A percentile compares a stretch with the other conserved stretches of the same genome.
Conservation (phyloP, 495 filamentous ascomycete genomes). For the Aspergillus kassunensis region DNA sequence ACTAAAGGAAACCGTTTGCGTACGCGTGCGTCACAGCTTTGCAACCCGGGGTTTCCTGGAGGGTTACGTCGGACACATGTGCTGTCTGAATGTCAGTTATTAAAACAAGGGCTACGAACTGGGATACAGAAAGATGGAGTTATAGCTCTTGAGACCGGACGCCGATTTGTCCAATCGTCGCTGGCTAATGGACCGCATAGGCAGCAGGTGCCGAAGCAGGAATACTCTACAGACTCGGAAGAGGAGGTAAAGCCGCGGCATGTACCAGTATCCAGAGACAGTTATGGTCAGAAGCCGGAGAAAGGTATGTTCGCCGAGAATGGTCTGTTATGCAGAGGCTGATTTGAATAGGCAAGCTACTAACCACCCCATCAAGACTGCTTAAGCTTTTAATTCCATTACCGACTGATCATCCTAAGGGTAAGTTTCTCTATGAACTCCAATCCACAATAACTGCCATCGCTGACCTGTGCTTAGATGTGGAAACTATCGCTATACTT, state of each 20-base stretch:
- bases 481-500: conserved; percentile 82
- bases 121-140: neutral
- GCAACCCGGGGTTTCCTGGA: neutral
- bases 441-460: too few relatives aligned
- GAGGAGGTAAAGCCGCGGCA: neutral
- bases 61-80: neutral
- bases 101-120: neutral
- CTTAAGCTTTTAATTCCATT: conserved; percentile 87
- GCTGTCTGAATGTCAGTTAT: neutral
- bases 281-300: conserved; percentile 50
- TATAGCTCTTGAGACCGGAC: neutral
- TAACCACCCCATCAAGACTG: conserved; percentile 84
- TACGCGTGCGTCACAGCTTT: neutral
- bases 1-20: neutral
- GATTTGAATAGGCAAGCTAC: conserved; percentile 63
- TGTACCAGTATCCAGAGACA: neutral
- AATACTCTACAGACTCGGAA: neutral
- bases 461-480: conserved; percentile 35
- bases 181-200: neutral
- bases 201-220: conserved; percentile 5
- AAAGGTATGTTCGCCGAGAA: conserved; percentile 48
- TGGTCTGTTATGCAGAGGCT: neutral
- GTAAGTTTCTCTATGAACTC: conserved; percentile 40
- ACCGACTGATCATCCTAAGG: conserved; percentile 48
- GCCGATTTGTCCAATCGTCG: neutral